phyloP scores from a whole-genome alignment of 257 asterid genomes.

The Primulina huaijiensis region DNA sequence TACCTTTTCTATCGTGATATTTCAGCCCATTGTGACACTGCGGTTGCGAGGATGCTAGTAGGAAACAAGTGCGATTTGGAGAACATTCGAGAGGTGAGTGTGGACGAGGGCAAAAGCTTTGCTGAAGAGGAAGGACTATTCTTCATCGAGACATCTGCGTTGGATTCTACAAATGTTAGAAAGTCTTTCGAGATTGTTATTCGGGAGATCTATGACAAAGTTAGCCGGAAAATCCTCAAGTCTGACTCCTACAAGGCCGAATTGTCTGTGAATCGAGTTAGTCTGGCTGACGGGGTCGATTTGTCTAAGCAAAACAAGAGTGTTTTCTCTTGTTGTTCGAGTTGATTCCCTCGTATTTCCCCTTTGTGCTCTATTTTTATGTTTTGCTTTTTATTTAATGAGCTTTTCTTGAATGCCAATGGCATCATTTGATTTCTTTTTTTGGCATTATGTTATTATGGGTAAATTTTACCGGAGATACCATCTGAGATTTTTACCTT shows the following conservation, averaged over 20 bases:
- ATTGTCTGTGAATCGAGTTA: slow-evolving; percentile 41
- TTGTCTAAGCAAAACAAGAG: slow-evolving; percentile 31
- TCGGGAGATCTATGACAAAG: slow-evolving; percentile 37
- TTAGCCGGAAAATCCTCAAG: slow-evolving; percentile 37
- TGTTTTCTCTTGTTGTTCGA: slow-evolving; percentile 34
- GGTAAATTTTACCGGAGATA: too few species aligned
- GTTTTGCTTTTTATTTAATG: not conserved
- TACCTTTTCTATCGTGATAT: not conserved
- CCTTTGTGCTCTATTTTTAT: not conserved
- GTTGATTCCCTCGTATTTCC: slow-evolving; percentile 13
- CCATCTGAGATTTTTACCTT: too few species aligned
- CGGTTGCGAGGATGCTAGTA: slow-evolving; percentile 37
- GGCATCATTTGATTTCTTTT: too few species aligned
- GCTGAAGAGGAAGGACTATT: slow-evolving; percentile 44
- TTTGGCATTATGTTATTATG: too few species aligned
- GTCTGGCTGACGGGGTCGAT: slow-evolving; percentile 15
- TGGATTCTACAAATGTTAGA: slow-evolving; percentile 39
- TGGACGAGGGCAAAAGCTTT: slow-evolving; percentile 40
- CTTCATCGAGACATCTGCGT: slow-evolving; percentile 46
- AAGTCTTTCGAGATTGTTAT: slow-evolving; percentile 43
- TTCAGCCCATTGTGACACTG: slow-evolving; percentile 44
- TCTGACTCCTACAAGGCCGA: slow-evolving; percentile 44
- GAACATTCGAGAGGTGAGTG: slow-evolving; percentile 39
- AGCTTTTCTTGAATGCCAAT: not conserved
- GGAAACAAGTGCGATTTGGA: slow-evolving; percentile 51